phyloP scores from a whole-genome alignment of 306 rosid species.

The Echinosophora koreensis region DNA sequence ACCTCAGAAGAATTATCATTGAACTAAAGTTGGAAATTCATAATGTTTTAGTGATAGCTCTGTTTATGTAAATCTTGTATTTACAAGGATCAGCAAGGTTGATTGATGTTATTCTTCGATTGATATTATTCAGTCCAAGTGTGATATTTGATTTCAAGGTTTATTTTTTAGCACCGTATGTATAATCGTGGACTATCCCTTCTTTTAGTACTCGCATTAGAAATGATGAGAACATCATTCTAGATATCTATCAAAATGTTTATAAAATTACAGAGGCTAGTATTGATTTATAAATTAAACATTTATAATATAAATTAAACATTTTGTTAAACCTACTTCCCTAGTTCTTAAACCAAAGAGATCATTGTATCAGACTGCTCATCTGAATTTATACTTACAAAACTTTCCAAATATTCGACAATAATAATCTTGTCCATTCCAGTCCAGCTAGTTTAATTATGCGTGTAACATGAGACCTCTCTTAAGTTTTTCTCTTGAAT shows the following conservation, averaged over 20 bases:
- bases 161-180: background rate
- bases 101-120: background rate
- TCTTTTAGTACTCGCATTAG: background rate
- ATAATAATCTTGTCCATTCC: slow-evolving; percentile 20
- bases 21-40: background rate
- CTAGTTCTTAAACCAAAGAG: background rate
- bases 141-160: slow-evolving; percentile 2
- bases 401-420: background rate
- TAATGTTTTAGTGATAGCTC: background rate
- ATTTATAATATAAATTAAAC: too few species aligned
- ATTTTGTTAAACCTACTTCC: background rate
- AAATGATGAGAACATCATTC: background rate
- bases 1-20: background rate
- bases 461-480: background rate
- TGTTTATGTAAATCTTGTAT: background rate
- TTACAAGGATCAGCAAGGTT: background rate
- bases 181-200: background rate
- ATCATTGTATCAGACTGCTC: background rate
- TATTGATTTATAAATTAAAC: background rate
- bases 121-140: background rate
- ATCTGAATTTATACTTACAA: background rate
- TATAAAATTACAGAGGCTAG: background rate
- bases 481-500: background rate
- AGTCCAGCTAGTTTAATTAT: background rate
- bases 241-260: background rate